These are phyloP conservation scores for Fusarium poae DNA, from an alignment of 2,329 filamentous ascomycete genomes.

Conservation along the genomic window DNA sequence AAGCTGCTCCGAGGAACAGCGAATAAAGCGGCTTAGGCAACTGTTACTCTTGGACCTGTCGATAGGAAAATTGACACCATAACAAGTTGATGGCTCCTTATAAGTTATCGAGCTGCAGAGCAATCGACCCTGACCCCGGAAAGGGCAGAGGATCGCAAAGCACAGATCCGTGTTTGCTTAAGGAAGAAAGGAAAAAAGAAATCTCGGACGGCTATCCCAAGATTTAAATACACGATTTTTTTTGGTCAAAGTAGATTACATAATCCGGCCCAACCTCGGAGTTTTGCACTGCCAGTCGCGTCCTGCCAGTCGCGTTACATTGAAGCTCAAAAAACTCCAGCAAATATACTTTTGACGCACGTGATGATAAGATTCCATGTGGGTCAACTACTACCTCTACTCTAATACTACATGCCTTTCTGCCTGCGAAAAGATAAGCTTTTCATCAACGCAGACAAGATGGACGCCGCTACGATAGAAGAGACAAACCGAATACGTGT, in stretches of 20 bases:
- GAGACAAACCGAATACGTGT: slow-evolving; percentile 93
- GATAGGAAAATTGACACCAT: slow-evolving; percentile 92
- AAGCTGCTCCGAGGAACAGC: slow-evolving; percentile 67
- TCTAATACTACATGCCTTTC: neutral
- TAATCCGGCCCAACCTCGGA: slow-evolving; percentile 23
- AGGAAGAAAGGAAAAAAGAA: slow-evolving; percentile 52
- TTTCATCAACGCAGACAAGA: slow-evolving; percentile 50
- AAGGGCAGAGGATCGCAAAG: slow-evolving; percentile 77
- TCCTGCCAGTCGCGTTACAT: slow-evolving; percentile 4
- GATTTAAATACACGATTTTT: slow-evolving; percentile 30
- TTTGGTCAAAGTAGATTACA: slow-evolving; percentile 1
- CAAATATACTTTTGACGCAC: neutral
- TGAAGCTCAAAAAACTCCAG: neutral
- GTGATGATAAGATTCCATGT: neutral
- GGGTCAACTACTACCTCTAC: neutral
- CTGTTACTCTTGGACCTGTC: slow-evolving; percentile 92
- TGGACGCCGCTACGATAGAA: slow-evolving; percentile 83
- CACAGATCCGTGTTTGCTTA: slow-evolving; percentile 81
- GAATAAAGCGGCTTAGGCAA: slow-evolving; percentile 74
- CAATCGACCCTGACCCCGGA: slow-evolving; percentile 76
- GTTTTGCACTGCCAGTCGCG: neutral
- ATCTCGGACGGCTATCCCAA: slow-evolving; percentile 47
- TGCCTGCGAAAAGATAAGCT: slow-evolving; percentile 10
- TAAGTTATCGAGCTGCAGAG: slow-evolving; percentile 84
- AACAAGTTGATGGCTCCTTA: slow-evolving; percentile 80